A percentile compares a stretch with the other conserved stretches of the same genome.
Evolutionary conservation across 164 flowering plant species (phyloP).

Genomic region (Tetracentron sinense): DNA sequence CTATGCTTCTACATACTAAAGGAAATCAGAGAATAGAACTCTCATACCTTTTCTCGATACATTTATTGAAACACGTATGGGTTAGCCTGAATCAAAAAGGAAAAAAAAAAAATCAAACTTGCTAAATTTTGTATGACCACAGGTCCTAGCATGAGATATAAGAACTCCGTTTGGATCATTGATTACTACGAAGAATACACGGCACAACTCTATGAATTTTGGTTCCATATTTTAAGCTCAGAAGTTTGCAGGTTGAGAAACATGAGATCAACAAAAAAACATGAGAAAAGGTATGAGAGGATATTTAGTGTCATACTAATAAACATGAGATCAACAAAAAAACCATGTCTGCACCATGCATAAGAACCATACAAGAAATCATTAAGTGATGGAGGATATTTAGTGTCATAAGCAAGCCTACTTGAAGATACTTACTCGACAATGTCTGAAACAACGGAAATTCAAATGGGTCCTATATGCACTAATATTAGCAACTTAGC

Average conservation of each 20-base stretch:
- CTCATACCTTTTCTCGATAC: constrained; percentile 75
- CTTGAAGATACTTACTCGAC: background rate
- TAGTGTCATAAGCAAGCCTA: background rate
- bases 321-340: too few species aligned
- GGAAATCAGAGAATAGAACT: background rate
- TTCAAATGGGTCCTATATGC: too few species aligned
- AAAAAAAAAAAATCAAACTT: constrained; percentile 10
- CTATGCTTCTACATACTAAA: background rate
- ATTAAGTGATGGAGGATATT: background rate
- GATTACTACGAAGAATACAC: background rate
- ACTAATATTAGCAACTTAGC: too few species aligned
- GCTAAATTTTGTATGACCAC: background rate
- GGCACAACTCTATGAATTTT: background rate
- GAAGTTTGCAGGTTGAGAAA: background rate
- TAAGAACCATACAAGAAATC: background rate
- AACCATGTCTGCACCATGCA: background rate
- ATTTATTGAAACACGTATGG: constrained; percentile 78
- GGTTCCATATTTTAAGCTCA: background rate
- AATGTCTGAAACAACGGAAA: too few species aligned
- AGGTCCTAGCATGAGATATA: background rate
- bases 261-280: background rate
- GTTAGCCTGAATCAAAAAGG: constrained; percentile 68
- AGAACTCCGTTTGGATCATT: background rate
- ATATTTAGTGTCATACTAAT: too few species aligned
- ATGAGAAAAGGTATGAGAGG: too few species aligned